A percentile compares a stretch with the other conserved stretches of the same genome.
Conservation (phyloP, 805 yeast genomes). For the Ascoidea asiatica region DNA sequence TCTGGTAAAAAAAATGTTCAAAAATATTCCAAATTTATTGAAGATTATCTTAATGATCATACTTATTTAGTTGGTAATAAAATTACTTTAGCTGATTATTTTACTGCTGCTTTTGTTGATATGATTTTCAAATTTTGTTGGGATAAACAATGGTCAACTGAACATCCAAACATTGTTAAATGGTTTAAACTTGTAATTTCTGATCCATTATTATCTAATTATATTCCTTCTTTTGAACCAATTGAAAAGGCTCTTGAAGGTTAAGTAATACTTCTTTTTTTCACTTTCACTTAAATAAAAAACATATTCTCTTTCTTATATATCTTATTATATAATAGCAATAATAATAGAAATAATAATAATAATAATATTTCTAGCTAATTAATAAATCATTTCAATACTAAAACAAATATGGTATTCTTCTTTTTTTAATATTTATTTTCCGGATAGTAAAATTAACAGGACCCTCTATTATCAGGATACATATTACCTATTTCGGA, state of each 20-base stretch:
- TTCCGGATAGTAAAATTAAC: no score
- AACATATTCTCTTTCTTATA: no score
- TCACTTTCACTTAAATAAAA: no score
- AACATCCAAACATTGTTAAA: not conserved
- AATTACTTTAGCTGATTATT: constrained; percentile 30
- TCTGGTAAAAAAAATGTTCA: not conserved
- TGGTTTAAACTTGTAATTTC: constrained; percentile 14
- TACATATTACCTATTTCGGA: no score
- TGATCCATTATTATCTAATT: constrained; percentile 29
- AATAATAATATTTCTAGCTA: no score
- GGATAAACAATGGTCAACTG: not conserved
- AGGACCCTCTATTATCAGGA: no score
- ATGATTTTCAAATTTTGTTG: constrained; percentile 32
- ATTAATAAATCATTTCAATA: no score
- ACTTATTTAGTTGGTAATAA: constrained; percentile 36
- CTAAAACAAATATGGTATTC: no score
- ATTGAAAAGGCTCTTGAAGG: not conserved
- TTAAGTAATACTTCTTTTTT: no score
- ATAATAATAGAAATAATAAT: no score
- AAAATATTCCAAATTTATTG: constrained; percentile 11
- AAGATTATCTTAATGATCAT: constrained; percentile 25
- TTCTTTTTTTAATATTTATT: no score
- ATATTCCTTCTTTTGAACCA: not conserved
- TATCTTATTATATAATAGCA: no score
- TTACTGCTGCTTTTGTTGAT: constrained; percentile 26